Percentiles rank a stretch among this genome's conserved stretches.
Evolutionary conservation across 2,329 filamentous ascomycete genomes (phyloP).

Genomic region (Aspergillus glaucus): DNA sequence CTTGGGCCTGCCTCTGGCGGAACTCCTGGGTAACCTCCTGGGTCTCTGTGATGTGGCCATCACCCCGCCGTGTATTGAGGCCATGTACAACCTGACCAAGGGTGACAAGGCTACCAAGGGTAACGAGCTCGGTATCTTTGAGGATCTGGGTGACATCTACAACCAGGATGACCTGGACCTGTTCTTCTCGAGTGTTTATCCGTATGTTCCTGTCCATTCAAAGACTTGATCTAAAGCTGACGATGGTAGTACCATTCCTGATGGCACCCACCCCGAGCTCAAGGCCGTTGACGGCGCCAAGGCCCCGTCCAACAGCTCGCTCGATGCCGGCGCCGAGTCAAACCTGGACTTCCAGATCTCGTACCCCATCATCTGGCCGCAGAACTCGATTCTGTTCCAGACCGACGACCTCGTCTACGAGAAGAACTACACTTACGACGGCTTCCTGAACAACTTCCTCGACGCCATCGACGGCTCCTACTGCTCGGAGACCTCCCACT

Average conservation of each 20-base stretch:
- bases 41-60: constrained; percentile 26
- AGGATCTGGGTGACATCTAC: constrained; percentile 42
- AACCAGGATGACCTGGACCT: constrained; percentile 39
- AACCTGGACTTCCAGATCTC: constrained; percentile 43
- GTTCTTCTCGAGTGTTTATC: constrained; percentile 34
- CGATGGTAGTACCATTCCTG: constrained; percentile 25
- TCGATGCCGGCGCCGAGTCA: constrained; percentile 31
- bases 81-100: constrained; percentile 39
- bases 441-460: constrained; percentile 44
- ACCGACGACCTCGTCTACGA: constrained; percentile 38
- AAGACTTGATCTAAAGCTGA: constrained; percentile 6
- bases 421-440: constrained; percentile 30
- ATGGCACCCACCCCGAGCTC: constrained; percentile 34
- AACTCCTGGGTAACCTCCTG: constrained; percentile 11
- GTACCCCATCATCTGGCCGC: constrained; percentile 45
- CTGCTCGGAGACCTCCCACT: constrained; percentile 36
- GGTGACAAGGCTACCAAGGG: constrained; percentile 34
- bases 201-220: constrained; percentile 11
- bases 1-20: constrained; percentile 16
- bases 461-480: constrained; percentile 46
- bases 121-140: constrained; percentile 43
- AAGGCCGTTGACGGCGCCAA: constrained; percentile 36
- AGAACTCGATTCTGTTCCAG: constrained; percentile 44
- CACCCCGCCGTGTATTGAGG: constrained; percentile 37
- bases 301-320: constrained; percentile 23